Percentiles rank a stretch among this genome's conserved stretches.
phyloP scores from a whole-genome alignment of 1,284 basidiomycete species.

The Uromyces viciae-fabae region DNA sequence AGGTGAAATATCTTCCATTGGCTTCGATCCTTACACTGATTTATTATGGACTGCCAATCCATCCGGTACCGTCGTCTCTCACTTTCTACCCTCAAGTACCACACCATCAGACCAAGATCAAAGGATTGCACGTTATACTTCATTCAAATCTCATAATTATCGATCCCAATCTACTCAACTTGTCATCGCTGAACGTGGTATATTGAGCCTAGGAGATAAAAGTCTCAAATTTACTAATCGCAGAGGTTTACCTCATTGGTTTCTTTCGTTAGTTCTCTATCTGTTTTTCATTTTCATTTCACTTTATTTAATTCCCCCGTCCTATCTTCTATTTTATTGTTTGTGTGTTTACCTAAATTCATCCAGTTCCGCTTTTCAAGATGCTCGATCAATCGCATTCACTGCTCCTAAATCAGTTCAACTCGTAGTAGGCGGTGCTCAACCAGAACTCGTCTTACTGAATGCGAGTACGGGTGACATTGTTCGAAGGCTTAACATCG shows the following conservation, averaged over 20 bases:
- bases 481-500: conserved; percentile 40
- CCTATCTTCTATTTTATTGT: background rate
- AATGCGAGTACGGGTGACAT: conserved; percentile 38
- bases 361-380: background rate
- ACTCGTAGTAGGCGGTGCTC: conserved; percentile 42
- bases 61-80: conserved; percentile 69
- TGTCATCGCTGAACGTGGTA: conserved; percentile 53
- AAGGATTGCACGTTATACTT: conserved; percentile 52
- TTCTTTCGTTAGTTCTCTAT: conserved; percentile 41
- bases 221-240: conserved; percentile 55
- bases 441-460: conserved; percentile 44
- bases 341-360: background rate
- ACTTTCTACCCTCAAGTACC: conserved; percentile 66
- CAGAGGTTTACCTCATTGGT: conserved; percentile 55
- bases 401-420: conserved; percentile 28
- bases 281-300: background rate
- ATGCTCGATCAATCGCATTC: conserved; percentile 29
- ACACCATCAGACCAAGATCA: conserved; percentile 57
- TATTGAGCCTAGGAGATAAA: conserved; percentile 54
- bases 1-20: conserved; percentile 60
- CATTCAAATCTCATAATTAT: conserved; percentile 50
- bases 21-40: conserved; percentile 85
- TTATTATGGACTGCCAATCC: conserved; percentile 80
- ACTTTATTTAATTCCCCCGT: background rate
- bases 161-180: conserved; percentile 52